Percentiles rank a stretch among this genome's conserved stretches.
These are phyloP conservation scores for Lactarius pseudohatsudake DNA, from an alignment of 768 basidiomycete species.

Conservation along the genomic window DNA sequence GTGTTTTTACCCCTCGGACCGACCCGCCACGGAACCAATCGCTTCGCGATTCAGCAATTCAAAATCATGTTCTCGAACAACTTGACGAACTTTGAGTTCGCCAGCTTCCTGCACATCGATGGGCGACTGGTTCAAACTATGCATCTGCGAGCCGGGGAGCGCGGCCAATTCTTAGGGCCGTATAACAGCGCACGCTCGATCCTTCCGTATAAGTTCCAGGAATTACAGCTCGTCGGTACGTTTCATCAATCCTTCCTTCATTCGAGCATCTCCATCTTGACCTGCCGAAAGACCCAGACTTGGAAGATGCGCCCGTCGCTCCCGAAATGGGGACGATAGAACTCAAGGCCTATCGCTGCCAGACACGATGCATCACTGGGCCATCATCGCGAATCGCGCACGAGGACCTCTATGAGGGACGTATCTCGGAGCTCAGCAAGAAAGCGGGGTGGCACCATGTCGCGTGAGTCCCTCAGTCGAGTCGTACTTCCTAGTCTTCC, in stretches of 20 bases:
- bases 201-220: constrained; percentile 14
- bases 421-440: constrained; percentile 9
- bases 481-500: background rate
- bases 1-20: background rate
- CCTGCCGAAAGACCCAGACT: constrained; percentile 3
- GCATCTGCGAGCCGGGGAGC: background rate
- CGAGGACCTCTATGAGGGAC: background rate
- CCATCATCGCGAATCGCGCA: no score
- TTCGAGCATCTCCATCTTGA: background rate
- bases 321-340: constrained; percentile 16
- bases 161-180: background rate
- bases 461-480: background rate
- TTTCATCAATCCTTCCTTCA: background rate
- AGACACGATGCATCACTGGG: no score
- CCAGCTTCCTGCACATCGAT: background rate
- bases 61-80: background rate
- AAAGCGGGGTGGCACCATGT: constrained; percentile 19
- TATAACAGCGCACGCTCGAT: background rate
- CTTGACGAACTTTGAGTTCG: background rate
- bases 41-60: constrained; percentile 2
- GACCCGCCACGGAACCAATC: background rate
- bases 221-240: constrained; percentile 5
- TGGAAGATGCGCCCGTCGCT: background rate
- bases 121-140: background rate
- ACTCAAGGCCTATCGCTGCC: constrained; percentile 2